Evolutionary conservation across 2,329 filamentous ascomycete genomes (phyloP).

Genomic region (Claviceps fusiformis): DNA sequence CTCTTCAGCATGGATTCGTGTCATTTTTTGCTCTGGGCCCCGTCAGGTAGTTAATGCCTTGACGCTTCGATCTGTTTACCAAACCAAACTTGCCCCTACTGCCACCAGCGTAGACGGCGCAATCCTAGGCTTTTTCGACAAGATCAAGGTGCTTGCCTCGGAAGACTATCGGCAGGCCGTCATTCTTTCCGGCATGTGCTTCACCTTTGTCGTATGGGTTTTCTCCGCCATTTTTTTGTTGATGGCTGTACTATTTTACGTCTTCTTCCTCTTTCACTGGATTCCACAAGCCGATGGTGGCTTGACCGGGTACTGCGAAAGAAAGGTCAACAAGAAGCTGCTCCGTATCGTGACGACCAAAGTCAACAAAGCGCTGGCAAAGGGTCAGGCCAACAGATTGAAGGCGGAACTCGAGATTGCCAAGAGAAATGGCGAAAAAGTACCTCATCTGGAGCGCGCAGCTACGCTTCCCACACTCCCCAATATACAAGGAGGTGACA

Average conservation of each 20-base stretch:
- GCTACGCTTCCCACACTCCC: constrained; percentile 56
- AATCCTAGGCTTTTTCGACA: constrained; percentile 67
- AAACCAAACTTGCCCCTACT: constrained; percentile 51
- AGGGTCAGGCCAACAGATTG: constrained; percentile 51
- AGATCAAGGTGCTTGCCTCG: constrained; percentile 59
- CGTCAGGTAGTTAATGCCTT: constrained; percentile 83
- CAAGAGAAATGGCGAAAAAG: constrained; percentile 38
- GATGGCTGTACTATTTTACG: constrained; percentile 63
- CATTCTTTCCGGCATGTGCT: constrained; percentile 81
- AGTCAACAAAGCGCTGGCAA: constrained; percentile 76
- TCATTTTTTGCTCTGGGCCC: constrained; percentile 81
- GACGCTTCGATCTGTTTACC: constrained; percentile 75
- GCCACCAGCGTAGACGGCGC: constrained; percentile 42
- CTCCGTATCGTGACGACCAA: constrained; percentile 74
- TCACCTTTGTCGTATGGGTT: constrained; percentile 81
- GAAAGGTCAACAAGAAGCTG: constrained; percentile 79
- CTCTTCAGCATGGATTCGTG: constrained; percentile 62
- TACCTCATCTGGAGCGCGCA: constrained; percentile 33
- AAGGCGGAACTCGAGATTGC: constrained; percentile 37
- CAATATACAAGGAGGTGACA: constrained; percentile 15
- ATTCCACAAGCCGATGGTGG: constrained; percentile 72
- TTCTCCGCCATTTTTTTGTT: constrained; percentile 65
- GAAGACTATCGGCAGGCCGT: constrained; percentile 66
- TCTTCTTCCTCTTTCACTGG: constrained; percentile 85
- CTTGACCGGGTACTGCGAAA: constrained; percentile 72